phyloP scores from a whole-genome alignment of 352 stramenopile species.

The Phytopythium mirpurense region DNA sequence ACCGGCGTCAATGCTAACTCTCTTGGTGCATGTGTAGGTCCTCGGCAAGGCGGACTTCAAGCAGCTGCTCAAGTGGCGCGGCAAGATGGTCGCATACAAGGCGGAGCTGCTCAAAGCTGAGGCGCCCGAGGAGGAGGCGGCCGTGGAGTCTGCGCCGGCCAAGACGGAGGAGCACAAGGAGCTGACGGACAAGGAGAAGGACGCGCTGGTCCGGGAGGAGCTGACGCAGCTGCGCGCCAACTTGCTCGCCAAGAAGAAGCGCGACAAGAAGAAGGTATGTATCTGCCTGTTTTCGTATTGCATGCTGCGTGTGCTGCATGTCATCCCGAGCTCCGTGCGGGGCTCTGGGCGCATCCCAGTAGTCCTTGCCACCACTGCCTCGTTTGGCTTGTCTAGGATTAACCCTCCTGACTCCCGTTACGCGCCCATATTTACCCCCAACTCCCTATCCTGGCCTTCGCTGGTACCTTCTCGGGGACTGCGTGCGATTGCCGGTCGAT shows the following conservation, averaged over 20 bases:
- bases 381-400: conserved; percentile 84
- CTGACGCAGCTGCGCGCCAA: conserved; percentile 73
- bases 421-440: conserved; percentile 57
- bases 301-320: conserved; percentile 12
- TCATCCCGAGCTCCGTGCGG: not conserved
- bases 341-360: conserved; percentile 75
- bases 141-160: conserved; percentile 31
- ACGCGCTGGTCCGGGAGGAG: conserved; percentile 79
- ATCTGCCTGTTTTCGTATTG: conserved; percentile 14
- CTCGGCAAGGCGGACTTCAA: conserved; percentile 99
- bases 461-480: conserved; percentile 8
- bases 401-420: conserved; percentile 91
- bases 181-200: conserved; percentile 77
- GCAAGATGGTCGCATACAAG: conserved; percentile 90
- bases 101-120: conserved; percentile 72
- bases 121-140: conserved; percentile 26
- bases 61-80: conserved; percentile 94
- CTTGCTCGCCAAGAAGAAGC: conserved; percentile 83
- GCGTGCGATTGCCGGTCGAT: conserved; percentile 60
- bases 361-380: conserved; percentile 76
- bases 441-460: conserved; percentile 52
- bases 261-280: conserved; percentile 87
- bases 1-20: not conserved
- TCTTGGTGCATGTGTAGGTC: conserved; percentile 47
- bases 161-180: conserved; percentile 36